Conservation (phyloP, 306 rosid genomes). For the Glycine latifolia region DNA sequence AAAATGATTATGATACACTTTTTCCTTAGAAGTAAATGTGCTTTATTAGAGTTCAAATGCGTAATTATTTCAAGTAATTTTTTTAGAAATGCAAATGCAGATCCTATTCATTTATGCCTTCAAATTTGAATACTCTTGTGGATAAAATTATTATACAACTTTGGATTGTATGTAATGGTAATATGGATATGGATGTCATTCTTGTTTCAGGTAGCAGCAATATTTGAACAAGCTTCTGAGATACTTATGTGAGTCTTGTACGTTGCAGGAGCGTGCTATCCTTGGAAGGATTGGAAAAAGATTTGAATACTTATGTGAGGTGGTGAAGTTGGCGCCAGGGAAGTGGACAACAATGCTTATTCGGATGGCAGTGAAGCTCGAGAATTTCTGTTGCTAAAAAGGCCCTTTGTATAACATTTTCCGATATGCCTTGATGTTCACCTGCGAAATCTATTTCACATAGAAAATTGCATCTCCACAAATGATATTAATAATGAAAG, state of each 20-base stretch:
- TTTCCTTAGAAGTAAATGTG: neutral
- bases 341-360: constrained; percentile 85
- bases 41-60: neutral
- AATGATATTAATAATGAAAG: neutral
- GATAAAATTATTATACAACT: constrained; percentile 28
- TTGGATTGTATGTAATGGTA: neutral
- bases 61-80: constrained; percentile 9
- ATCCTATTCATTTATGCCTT: constrained; percentile 34
- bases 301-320: too few relatives aligned
- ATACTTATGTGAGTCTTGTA: constrained; percentile 12
- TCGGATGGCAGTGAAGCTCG: constrained; percentile 76
- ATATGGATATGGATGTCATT: constrained; percentile 27
- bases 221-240: constrained; percentile 93
- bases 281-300: constrained; percentile 68
- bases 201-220: constrained; percentile 82
- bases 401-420: constrained; percentile 67
- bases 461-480: neutral
- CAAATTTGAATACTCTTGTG: constrained; percentile 40
- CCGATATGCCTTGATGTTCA: constrained; percentile 68
- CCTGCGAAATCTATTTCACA: constrained; percentile 60
- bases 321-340: constrained; percentile 78
- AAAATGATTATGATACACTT: too few relatives aligned
- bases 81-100: constrained; percentile 38
- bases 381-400: constrained; percentile 79
- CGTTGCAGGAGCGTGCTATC: constrained; percentile 67